Base-by-base conservation (phyloP, 1,284 basidiomycete species). In the Pholiota adiposa region DNA sequence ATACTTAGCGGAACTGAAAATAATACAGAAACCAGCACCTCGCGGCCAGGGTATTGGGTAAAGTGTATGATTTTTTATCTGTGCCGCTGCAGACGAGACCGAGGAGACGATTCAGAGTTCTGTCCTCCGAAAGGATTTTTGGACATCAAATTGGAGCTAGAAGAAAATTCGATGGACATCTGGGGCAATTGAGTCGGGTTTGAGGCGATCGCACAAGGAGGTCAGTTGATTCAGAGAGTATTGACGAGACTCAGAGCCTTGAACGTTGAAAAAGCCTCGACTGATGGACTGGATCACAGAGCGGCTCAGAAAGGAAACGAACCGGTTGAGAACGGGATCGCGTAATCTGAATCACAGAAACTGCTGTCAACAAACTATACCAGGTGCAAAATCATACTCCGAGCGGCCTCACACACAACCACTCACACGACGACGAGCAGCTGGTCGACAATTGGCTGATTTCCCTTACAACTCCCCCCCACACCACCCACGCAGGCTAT, bases 311-410 rank as follows among this genome's bases (percentile, higher is more conserved):
- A 54, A 50, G 56, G 56, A 58, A 52, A 50, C 34, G 46, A 61
- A 53, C 36, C 62, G 62, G 62, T 59, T 59, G 58, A 33, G 57
- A 63, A 56, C 62, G 64, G 64, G 49, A 63, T 65, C 41, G 63
- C 61, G 61, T 66, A 66, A 66, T 57, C 59, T 66, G 63, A 67
- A 65, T 65, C 63, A 59, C 63, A 54, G 63, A 65, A 62, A 58
- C 58, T 44, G 27, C 56, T 61, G 60, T 65, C 67, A 68, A 67
- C 67, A 65, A 61, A 59, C 27, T 59, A 57, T 55, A 55, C 40
- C 25, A 31, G 33, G 56, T 40, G 38, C 51, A 38, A 56, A 60
- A 49, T 56, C 53, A 54, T 60, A 66, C 63, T 34, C 41, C 38
- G 8, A 41, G 5, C 29, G 2, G 23, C 48, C 66, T 63, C 61